Evolutionary conservation across 768 basidiomycete genomes (phyloP).

Genomic region (Serendipita sp.): DNA sequence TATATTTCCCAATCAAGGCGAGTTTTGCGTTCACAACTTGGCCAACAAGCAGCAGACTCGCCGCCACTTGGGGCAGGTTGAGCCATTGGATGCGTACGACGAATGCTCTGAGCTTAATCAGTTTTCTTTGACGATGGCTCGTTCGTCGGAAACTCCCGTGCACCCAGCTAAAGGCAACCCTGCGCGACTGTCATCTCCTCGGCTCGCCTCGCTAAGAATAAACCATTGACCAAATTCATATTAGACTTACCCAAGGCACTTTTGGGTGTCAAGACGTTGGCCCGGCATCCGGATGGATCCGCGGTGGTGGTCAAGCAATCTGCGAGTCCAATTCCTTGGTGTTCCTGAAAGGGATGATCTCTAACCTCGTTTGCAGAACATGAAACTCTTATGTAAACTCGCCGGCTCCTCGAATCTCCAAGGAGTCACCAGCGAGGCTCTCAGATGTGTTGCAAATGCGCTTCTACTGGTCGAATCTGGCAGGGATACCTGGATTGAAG

Average conservation of each 20-base stretch:
- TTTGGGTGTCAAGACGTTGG: constrained; percentile 57
- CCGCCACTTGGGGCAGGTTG: constrained; percentile 4
- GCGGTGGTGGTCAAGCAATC: constrained; percentile 35
- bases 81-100: constrained; percentile 8
- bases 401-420: constrained; percentile 35
- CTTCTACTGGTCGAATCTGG: constrained; percentile 48
- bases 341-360: not conserved
- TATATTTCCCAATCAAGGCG: constrained; percentile 19
- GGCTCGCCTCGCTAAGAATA: not conserved
- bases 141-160: not conserved
- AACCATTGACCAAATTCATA: constrained; percentile 1
- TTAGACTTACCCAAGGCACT: constrained; percentile 59
- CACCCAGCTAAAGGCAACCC: not conserved
- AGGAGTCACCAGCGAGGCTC: constrained; percentile 51
- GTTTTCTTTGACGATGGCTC: not conserved
- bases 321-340: constrained; percentile 14
- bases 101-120: not conserved
- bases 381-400: constrained; percentile 39
- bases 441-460: constrained; percentile 67
- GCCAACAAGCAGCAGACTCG: not conserved
- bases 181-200: not conserved
- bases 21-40: constrained; percentile 16
- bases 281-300: constrained; percentile 55
- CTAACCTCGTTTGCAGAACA: constrained; percentile 24
- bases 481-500: constrained; percentile 42